A percentile compares a stretch with the other conserved stretches of the same genome.
phyloP scores from a whole-genome alignment of 176 grass and related monocot species.

The Aegilops tauschii region DNA sequence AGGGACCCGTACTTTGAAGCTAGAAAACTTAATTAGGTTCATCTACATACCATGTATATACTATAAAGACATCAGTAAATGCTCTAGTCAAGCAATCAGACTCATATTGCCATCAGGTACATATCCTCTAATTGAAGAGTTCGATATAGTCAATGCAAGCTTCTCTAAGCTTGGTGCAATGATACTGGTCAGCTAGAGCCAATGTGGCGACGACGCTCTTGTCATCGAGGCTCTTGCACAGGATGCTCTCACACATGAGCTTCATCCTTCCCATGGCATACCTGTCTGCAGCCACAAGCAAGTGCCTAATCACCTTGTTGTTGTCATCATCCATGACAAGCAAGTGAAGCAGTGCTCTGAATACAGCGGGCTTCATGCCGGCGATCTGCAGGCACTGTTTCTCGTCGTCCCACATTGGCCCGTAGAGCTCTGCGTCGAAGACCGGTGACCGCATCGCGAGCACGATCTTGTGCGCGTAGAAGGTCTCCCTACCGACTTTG shows the following conservation, averaged over 20 bases:
- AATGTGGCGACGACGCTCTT: neutral
- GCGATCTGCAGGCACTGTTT: neutral
- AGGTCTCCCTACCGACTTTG: neutral
- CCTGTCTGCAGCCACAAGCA: neutral
- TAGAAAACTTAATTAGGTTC: too few species aligned
- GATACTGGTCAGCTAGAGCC: neutral
- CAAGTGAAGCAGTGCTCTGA: neutral
- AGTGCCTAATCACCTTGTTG: neutral
- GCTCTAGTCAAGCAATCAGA: too few species aligned
- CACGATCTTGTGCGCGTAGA: neutral
- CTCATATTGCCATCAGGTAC: too few species aligned
- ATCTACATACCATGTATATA: too few species aligned
- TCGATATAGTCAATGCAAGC: neutral
- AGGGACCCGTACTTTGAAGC: too few species aligned
- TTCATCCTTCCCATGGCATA: neutral
- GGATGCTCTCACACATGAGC: neutral
- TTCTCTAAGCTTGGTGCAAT: neutral
- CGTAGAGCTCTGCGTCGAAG: neutral
- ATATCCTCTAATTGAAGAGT: neutral
- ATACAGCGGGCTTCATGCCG: neutral
- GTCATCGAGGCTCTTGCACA: neutral
- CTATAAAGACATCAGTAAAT: too few species aligned
- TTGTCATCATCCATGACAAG: neutral
- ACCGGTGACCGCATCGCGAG: neutral
- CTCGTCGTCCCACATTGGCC: neutral